Evolutionary conservation across 345 rosid species (phyloP).

Genomic region (Acer negundo): DNA sequence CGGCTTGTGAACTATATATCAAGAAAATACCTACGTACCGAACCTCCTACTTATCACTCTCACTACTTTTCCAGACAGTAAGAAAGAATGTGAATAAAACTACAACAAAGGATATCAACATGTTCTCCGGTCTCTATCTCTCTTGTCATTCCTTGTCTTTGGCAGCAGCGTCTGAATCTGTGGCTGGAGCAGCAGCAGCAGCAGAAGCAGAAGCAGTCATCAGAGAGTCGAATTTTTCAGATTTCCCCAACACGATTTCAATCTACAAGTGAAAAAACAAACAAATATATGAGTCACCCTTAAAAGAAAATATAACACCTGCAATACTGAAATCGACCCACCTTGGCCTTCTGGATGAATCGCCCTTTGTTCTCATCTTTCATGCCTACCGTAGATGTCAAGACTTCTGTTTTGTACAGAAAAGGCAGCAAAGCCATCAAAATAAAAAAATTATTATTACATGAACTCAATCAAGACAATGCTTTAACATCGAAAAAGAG

Average conservation of each 20-base stretch:
- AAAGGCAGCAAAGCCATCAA: not conserved
- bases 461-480: not conserved
- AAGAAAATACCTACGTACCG: constrained; percentile 2
- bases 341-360: constrained; percentile 89
- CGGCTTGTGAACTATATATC: not conserved
- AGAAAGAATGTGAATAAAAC: constrained; percentile 15
- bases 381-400: constrained; percentile 86
- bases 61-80: not conserved
- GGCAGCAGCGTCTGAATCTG: constrained; percentile 19
- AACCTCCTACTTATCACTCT: constrained; percentile 19
- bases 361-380: constrained; percentile 83
- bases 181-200: constrained; percentile 26
- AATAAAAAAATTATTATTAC: not conserved
- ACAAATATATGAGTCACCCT: not conserved
- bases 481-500: not conserved
- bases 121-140: not conserved
- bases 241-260: constrained; percentile 74
- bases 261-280: constrained; percentile 40
- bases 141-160: constrained; percentile 38
- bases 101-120: constrained; percentile 22
- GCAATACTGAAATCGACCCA: constrained; percentile 9
- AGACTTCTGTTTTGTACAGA: constrained; percentile 49
- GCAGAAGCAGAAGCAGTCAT: constrained; percentile 44
- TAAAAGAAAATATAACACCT: not conserved
- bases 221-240: constrained; percentile 71